These are phyloP conservation scores for Turritis glabra DNA, from an alignment of 345 rosid species.

Conservation along the genomic window DNA sequence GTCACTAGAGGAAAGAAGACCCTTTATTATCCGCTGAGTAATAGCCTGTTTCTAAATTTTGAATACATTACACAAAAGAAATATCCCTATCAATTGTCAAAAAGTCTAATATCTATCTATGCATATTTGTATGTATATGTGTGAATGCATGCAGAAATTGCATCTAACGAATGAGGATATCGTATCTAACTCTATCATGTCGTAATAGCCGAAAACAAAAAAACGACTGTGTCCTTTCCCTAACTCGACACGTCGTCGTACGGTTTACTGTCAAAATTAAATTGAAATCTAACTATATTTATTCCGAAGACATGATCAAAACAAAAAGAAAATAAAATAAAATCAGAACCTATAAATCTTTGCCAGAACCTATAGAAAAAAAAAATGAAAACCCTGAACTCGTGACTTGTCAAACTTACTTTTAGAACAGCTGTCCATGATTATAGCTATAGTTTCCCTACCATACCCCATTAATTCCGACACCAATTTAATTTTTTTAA, in stretches of 20 bases:
- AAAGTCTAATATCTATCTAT: not conserved
- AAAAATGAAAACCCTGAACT: constrained; percentile 17
- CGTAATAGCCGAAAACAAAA: constrained; percentile 31
- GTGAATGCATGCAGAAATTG: constrained; percentile 26
- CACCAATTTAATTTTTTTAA: not conserved
- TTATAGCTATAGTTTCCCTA: constrained; percentile 28
- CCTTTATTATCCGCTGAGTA: constrained; percentile 30
- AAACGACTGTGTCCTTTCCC: constrained; percentile 25
- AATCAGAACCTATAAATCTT: constrained; percentile 11
- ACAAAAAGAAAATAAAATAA: not conserved
- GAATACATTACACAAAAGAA: not conserved
- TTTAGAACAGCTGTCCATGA: constrained; percentile 48
- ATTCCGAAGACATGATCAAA: constrained; percentile 7
- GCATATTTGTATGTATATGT: not conserved
- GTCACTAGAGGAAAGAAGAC: constrained; percentile 19
- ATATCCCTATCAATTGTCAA: not conserved
- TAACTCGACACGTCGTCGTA: constrained; percentile 42
- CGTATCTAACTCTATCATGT: constrained; percentile 30
- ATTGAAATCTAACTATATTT: constrained; percentile 30
- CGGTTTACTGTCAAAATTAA: constrained; percentile 25
- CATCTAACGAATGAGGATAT: constrained; percentile 23
- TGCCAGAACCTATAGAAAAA: constrained; percentile 24
- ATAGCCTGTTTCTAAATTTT: constrained; percentile 3
- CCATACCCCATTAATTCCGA: constrained; percentile 34
- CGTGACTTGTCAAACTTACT: constrained; percentile 44